Percentiles rank a stretch among this genome's conserved stretches.
These are phyloP conservation scores for Clonostachys byssicola DNA, from an alignment of 2,329 filamentous ascomycete species.

Conservation along the genomic window DNA sequence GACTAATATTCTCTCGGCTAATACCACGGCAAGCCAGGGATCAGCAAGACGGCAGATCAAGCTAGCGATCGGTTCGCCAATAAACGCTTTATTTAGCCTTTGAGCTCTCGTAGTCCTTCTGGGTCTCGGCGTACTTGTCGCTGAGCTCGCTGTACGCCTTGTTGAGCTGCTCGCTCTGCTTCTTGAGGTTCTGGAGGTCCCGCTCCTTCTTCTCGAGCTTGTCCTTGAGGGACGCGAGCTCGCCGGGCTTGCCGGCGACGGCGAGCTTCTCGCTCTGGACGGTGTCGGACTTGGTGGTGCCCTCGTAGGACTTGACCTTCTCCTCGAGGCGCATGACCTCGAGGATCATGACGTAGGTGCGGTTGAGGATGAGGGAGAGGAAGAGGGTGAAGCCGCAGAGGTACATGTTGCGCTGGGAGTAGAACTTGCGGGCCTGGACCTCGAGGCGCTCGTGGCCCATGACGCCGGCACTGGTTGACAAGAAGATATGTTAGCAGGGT, in stretches of 20 bases:
- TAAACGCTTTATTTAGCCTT: conserved; percentile 49
- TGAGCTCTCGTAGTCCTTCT: conserved; percentile 45
- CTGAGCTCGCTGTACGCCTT: conserved; percentile 83
- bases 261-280: conserved; percentile 72
- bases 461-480: conserved; percentile 53
- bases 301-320: conserved; percentile 78
- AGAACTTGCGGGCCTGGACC: conserved; percentile 99
- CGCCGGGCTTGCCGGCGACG: conserved; percentile 67
- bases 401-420: conserved; percentile 99
- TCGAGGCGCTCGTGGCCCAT: conserved; percentile 95
- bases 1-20: not conserved
- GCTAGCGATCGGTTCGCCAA: not conserved
- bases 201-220: conserved; percentile 75
- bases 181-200: conserved; percentile 85
- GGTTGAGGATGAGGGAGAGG: conserved; percentile 97
- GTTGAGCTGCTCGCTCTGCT: conserved; percentile 80
- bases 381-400: conserved; percentile 99
- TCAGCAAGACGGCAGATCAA: not conserved
- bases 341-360: conserved; percentile 96
- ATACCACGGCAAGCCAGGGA: not conserved
- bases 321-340: conserved; percentile 90
- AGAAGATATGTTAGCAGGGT: not conserved
- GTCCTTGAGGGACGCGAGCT: conserved; percentile 66
- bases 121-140: conserved; percentile 69
- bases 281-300: conserved; percentile 37